Conservation (phyloP, 176 grass and related monocot genomes). For the Rhynchospora pubera region DNA sequence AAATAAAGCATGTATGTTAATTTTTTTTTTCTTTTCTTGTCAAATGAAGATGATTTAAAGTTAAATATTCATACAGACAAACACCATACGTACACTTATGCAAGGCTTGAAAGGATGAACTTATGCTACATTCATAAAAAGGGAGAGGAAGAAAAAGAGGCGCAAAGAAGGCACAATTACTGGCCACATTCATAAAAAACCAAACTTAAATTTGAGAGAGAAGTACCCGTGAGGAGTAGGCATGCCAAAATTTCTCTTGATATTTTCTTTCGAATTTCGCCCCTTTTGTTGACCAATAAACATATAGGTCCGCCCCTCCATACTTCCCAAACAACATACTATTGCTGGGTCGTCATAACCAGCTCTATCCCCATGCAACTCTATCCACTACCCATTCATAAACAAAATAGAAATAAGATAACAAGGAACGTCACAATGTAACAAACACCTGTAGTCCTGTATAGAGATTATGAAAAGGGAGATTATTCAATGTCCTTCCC, state of each 20-base stretch:
- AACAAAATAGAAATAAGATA: conserved; percentile 18
- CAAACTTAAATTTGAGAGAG: background rate
- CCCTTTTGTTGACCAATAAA: conserved; percentile 52
- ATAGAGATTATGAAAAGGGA: background rate
- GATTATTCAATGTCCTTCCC: background rate
- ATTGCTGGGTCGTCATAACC: conserved; percentile 50
- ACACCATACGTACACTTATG: background rate
- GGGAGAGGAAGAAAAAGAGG: too few relatives aligned
- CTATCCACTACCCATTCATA: conserved; percentile 31
- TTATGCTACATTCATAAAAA: too few relatives aligned
- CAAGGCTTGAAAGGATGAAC: background rate
- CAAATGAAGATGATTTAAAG: background rate
- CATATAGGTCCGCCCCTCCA: conserved; percentile 39
- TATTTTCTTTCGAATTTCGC: conserved; percentile 48
- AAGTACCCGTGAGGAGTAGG: conserved; percentile 47
- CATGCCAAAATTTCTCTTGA: conserved; percentile 48
- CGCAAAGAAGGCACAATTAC: too few relatives aligned
- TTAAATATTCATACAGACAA: background rate
- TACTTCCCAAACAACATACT: conserved; percentile 31
- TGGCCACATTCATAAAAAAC: background rate
- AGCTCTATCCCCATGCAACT: conserved; percentile 48
- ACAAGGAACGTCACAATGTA: background rate
- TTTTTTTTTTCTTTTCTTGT: background rate
- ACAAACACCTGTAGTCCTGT: background rate
- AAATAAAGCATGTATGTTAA: background rate